phyloP scores from a whole-genome alignment of 106 monocot species.

The Iris macrosiphon region DNA sequence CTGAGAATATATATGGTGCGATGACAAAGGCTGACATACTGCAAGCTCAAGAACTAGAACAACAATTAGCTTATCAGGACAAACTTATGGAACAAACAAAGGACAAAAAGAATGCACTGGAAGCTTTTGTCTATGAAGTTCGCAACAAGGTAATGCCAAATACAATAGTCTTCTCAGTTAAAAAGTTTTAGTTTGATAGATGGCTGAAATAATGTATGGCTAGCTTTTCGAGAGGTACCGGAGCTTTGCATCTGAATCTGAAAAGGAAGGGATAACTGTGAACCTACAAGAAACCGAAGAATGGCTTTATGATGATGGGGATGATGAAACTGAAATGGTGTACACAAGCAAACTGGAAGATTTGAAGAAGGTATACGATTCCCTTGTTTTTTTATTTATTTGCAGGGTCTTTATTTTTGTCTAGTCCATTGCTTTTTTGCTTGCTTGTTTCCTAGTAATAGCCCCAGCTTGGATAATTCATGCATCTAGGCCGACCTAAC shows the following conservation, averaged over 20 bases:
- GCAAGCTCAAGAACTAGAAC: constrained; percentile 56
- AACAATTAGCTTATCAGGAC: constrained; percentile 57
- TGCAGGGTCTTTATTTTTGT: neutral
- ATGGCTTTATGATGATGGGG: constrained; percentile 97
- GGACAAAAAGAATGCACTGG: constrained; percentile 80
- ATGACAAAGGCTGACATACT: constrained; percentile 34
- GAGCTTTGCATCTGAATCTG: constrained; percentile 66
- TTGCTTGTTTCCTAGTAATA: neutral
- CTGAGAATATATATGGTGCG: constrained; percentile 49
- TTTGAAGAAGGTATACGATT: constrained; percentile 55
- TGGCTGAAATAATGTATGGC: neutral
- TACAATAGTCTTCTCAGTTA: neutral
- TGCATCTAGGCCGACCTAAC: neutral
- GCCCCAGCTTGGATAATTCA: too few species aligned
- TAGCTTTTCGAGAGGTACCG: constrained; percentile 88
- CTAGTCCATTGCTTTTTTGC: neutral
- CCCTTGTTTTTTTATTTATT: neutral
- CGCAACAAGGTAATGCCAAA: constrained; percentile 68
- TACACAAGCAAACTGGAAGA: constrained; percentile 65
- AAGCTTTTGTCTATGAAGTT: constrained; percentile 81
- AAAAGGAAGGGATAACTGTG: constrained; percentile 64
- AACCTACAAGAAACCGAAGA: constrained; percentile 80
- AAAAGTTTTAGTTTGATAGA: constrained; percentile 1
- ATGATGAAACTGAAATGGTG: constrained; percentile 75
- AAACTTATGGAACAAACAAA: constrained; percentile 76